Evolutionary conservation across 2,329 filamentous ascomycete species (phyloP), one percentile per base, ranked within the genome.

Genomic region (Coniella vitis): DNA sequence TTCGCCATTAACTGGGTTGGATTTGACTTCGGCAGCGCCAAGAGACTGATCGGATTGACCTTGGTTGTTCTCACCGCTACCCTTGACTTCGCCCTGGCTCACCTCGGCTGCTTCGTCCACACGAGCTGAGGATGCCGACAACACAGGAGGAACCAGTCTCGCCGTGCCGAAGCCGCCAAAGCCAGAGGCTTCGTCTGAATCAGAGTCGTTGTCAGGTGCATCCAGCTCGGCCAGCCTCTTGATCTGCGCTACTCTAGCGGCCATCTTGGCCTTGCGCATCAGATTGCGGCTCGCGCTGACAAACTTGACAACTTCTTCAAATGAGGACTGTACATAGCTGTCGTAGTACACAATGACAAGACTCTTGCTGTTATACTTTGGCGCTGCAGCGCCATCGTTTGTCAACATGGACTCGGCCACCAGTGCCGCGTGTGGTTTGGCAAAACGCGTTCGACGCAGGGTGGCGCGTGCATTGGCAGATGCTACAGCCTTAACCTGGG

Each of bases 271-370:
- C 66, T 91, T 94, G 42, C 90, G 83, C 64, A 96, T 83, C 56
- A 87, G 74, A 65, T 95, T 95, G 49, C 90, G 76, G 43, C 86
- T 87, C 1, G 81, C 79, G 4, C 87, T 88, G 32, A 96, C 83
- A 48, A 86, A 85, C 54, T 88, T 84, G 49, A 95, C 90, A 43
- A 95, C 70, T 48, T 84, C 76, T 58, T 95, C 90, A 56, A 96
- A 89, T 35, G 84, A 81, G 44, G 81, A 81, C 62, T 96, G 90
- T 3, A 94, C 84, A 54, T 88, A 84, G 57, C 86, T 87, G 62
- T 96, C 90, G 63, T 96, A 96, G 66, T 89, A 90, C n/a, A 96
- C 86, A 36, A 93, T 83, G 40, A 91, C 84, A 74, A 88, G 86
- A 49, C 76, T 83, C 56, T 85, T 79, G 3, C 81, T 82, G 47